Percentiles rank a stretch among this genome's conserved stretches.
These are phyloP conservation scores for Margaritispora aquatica DNA, from an alignment of 495 filamentous ascomycete genomes.

Conservation along the genomic window DNA sequence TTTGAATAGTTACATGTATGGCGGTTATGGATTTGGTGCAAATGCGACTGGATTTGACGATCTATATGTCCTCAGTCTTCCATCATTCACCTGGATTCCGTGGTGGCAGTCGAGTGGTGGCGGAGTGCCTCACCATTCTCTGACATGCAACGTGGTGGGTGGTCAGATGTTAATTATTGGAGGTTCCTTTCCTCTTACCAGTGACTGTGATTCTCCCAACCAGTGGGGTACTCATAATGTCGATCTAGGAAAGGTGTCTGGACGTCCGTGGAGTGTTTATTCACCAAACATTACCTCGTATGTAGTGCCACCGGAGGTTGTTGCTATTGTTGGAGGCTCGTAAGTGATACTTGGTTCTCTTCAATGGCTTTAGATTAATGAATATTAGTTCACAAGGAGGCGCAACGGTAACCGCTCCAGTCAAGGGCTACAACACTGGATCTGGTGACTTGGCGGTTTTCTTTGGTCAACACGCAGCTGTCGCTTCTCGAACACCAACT, in stretches of 20 bases:
- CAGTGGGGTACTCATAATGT: constrained; percentile 37
- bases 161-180: constrained; percentile 43
- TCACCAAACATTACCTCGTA: constrained; percentile 34
- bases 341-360: constrained; percentile 21
- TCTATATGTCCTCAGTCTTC: constrained; percentile 49
- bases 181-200: constrained; percentile 30
- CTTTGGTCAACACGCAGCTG: constrained; percentile 12
- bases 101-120: constrained; percentile 31
- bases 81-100: constrained; percentile 52
- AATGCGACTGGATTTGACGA: constrained; percentile 45
- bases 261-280: constrained; percentile 34
- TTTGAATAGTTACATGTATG: constrained; percentile 41
- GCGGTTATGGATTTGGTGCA: constrained; percentile 36
- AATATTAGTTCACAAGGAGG: constrained; percentile 24
- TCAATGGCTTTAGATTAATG: not conserved
- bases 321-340: constrained; percentile 37
- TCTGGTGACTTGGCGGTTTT: constrained; percentile 18
- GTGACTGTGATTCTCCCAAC: constrained; percentile 26
- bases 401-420: constrained; percentile 30
- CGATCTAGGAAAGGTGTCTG: constrained; percentile 35
- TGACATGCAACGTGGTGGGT: constrained; percentile 46
- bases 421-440: constrained; percentile 16
- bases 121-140: constrained; percentile 36
- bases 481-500: constrained; percentile 15
- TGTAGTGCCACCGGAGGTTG: constrained; percentile 35